Evolutionary conservation across 345 rosid species (phyloP).

Genomic region (Iberis pinnata): DNA sequence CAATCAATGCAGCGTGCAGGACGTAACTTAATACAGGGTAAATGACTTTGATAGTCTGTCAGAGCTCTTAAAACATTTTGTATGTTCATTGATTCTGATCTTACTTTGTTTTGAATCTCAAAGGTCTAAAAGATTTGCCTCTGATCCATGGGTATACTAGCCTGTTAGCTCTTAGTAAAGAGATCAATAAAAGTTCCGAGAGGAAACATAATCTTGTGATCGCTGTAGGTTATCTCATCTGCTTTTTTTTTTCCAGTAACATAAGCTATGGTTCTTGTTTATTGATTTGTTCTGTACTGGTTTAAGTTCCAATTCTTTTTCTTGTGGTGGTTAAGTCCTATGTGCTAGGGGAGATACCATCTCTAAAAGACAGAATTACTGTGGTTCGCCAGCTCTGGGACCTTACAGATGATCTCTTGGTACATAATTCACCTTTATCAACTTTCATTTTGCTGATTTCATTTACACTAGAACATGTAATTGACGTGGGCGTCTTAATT

Average conservation of each 20-base stretch:
- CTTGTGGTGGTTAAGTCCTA: conserved; percentile 52
- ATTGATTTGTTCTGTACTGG: conserved; percentile 20
- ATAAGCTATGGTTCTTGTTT: conserved; percentile 22
- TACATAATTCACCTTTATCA: conserved; percentile 28
- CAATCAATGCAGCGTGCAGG: conserved; percentile 97
- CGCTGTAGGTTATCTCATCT: conserved; percentile 57
- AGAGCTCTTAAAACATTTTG: not conserved
- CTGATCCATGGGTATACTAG: conserved; percentile 68
- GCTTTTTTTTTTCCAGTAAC: not conserved
- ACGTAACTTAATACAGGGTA: conserved; percentile 68
- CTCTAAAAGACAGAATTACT: conserved; percentile 73
- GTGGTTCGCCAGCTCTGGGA: conserved; percentile 94
- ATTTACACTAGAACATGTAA: not conserved
- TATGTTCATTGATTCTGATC: conserved; percentile 1
- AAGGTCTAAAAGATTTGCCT: conserved; percentile 73
- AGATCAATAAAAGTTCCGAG: conserved; percentile 42
- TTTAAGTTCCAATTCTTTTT: not conserved
- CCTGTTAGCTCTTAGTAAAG: conserved; percentile 62
- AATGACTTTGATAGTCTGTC: not conserved
- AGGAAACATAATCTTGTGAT: conserved; percentile 92
- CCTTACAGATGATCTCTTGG: conserved; percentile 89
- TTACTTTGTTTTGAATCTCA: conserved; percentile 9
- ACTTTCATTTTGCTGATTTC: not conserved
- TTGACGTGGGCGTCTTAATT: not conserved
- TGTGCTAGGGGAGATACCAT: conserved; percentile 95